A percentile compares a stretch with the other conserved stretches of the same genome.
Evolutionary conservation across 2,329 filamentous ascomycete genomes (phyloP).

Genomic region (Fusarium ramigenum): DNA sequence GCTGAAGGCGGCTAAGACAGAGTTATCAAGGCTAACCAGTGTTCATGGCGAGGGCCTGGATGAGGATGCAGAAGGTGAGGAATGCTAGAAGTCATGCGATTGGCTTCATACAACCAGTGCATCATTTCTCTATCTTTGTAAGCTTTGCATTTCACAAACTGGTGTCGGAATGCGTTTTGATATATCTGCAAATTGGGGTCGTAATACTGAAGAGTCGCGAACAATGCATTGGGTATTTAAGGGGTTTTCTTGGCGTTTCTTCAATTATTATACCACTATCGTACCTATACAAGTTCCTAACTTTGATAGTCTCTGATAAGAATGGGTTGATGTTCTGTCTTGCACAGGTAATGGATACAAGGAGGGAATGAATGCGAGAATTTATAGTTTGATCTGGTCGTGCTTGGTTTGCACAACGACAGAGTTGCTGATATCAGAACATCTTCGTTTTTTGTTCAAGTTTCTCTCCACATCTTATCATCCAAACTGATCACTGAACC

Average conservation of each 20-base stretch:
- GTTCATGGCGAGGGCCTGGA: slow-evolving; percentile 16
- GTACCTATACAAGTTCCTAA: not conserved
- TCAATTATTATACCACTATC: slow-evolving; percentile 18
- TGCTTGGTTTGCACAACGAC: not conserved
- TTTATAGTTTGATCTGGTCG: not conserved
- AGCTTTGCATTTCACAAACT: not conserved
- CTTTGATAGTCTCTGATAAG: not conserved
- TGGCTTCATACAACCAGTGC: not conserved
- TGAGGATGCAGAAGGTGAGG: slow-evolving; percentile 45
- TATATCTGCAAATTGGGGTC: not conserved
- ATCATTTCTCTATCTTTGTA: not conserved
- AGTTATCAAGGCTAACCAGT: slow-evolving; percentile 14
- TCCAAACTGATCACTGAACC: not conserved
- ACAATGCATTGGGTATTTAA: not conserved
- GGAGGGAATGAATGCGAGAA: not conserved
- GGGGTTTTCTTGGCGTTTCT: not conserved
- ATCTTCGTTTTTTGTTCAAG: not conserved
- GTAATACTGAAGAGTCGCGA: not conserved
- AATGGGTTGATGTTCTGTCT: not conserved
- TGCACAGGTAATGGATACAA: not conserved
- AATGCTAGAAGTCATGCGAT: slow-evolving; percentile 13
- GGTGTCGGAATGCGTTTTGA: not conserved
- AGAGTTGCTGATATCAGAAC: not conserved
- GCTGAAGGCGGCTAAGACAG: slow-evolving; percentile 36
- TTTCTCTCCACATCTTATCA: not conserved